These are phyloP conservation scores for Solanum hybrid DNA, from an alignment of 305 asterid genomes.

Conservation along the genomic window DNA sequence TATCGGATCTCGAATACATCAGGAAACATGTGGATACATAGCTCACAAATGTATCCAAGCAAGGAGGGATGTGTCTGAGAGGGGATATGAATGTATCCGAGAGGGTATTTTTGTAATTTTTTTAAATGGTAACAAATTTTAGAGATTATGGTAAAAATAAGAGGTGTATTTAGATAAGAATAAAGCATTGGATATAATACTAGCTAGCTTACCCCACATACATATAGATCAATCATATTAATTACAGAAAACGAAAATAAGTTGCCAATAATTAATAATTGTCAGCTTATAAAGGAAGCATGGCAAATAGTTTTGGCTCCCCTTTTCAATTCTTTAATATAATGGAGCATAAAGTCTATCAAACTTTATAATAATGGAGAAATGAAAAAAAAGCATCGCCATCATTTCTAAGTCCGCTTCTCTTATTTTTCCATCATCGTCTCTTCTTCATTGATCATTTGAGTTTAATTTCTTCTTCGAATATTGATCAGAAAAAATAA, in stretches of 20 bases:
- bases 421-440: background rate
- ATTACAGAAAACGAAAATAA: background rate
- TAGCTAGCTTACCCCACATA: constrained; percentile 1
- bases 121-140: too few species aligned
- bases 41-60: too few species aligned
- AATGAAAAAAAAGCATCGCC: background rate
- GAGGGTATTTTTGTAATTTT: too few species aligned
- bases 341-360: background rate
- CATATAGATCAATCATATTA: background rate
- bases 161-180: too few species aligned
- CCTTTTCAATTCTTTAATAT: background rate
- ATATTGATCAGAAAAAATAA: background rate
- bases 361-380: background rate
- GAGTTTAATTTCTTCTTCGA: background rate
- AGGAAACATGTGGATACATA: background rate
- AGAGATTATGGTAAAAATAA: background rate
- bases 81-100: too few species aligned
- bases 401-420: background rate
- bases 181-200: background rate
- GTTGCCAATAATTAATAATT: constrained; percentile 1
- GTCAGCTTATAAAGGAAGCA: constrained; percentile 7
- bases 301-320: background rate
- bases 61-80: background rate
- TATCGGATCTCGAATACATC: background rate
- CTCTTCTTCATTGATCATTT: background rate